These are phyloP conservation scores for Clonostachys chloroleuca DNA, from an alignment of 2,329 filamentous ascomycete genomes.

Conservation along the genomic window DNA sequence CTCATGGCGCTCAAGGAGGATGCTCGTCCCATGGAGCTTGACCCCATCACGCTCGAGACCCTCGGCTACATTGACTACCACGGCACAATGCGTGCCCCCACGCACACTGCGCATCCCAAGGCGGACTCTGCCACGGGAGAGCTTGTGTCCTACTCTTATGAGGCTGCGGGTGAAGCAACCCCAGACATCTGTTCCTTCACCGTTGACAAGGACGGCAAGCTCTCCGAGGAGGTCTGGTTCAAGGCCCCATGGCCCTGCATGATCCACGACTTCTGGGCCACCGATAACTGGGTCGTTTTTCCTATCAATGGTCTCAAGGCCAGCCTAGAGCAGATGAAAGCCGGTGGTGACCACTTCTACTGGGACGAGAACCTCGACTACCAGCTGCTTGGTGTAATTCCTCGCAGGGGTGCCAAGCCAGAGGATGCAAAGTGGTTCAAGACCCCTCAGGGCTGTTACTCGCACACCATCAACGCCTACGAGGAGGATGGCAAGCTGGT, in stretches of 20 bases:
- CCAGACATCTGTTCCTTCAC: not conserved
- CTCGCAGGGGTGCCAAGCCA: slow-evolving; percentile 39
- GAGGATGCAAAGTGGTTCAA: slow-evolving; percentile 49
- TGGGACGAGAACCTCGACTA: slow-evolving; percentile 47
- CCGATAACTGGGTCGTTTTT: no score
- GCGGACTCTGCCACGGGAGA: slow-evolving; percentile 31
- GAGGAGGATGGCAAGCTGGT: slow-evolving; percentile 37
- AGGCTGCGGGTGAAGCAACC: slow-evolving; percentile 28
- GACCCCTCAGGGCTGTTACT: slow-evolving; percentile 37
- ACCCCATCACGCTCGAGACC: slow-evolving; percentile 32
- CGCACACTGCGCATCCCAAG: slow-evolving; percentile 36
- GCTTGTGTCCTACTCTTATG: slow-evolving; percentile 32
- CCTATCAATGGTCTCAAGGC: no score
- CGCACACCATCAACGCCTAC: slow-evolving; percentile 43
- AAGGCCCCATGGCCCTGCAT: no score
- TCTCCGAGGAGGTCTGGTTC: no score
- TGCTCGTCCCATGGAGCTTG: slow-evolving; percentile 31
- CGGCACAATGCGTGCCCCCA: slow-evolving; percentile 27
- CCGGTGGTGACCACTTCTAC: slow-evolving; percentile 43
- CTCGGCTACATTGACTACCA: slow-evolving; percentile 33
- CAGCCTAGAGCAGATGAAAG: slow-evolving; percentile 30
- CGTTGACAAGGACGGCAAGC: slow-evolving; percentile 3
- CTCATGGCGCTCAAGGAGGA: slow-evolving; percentile 44
- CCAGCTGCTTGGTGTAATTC: slow-evolving; percentile 50
- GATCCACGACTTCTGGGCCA: no score